phyloP scores from a whole-genome alignment of 75 land plant species.

The Cryptomeria japonica region DNA sequence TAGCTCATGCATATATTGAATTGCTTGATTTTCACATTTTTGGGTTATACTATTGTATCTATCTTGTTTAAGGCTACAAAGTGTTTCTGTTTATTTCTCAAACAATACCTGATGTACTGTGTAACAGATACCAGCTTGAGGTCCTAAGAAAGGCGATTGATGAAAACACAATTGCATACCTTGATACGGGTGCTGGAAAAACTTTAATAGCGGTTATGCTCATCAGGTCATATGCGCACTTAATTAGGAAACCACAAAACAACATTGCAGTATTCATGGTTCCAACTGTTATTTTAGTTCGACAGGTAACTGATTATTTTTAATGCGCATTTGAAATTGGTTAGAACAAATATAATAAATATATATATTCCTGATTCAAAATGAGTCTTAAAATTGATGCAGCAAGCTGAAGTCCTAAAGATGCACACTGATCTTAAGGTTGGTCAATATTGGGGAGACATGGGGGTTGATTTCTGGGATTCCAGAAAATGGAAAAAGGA shows the following conservation, averaged over 20 bases:
- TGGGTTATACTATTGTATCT: not conserved
- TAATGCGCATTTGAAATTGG: not conserved
- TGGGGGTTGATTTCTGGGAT: conserved; percentile 80
- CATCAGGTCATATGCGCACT: not conserved
- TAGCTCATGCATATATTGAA: not conserved
- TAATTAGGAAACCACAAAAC: conserved; percentile 8
- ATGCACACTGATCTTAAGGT: conserved; percentile 68
- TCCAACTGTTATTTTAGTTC: conserved; percentile 37
- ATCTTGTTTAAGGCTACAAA: not conserved
- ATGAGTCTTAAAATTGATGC: not conserved
- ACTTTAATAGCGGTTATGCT: conserved; percentile 31
- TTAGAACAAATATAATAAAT: no score
- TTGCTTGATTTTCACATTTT: not conserved
- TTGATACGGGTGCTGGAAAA: conserved; percentile 29
- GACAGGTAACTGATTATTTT: conserved; percentile 27
- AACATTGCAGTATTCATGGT: conserved; percentile 38
- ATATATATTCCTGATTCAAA: not conserved
- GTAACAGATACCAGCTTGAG: conserved; percentile 23
- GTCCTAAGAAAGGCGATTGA: conserved; percentile 6
- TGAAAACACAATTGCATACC: conserved; percentile 16
- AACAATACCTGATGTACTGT: not conserved
- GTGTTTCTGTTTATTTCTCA: not conserved
- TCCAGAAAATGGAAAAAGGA: conserved; percentile 52
- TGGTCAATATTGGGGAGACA: conserved; percentile 72
- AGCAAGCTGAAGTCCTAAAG: conserved; percentile 75